Base-by-base conservation (phyloP, 2,329 filamentous ascomycete species). In the Zarea fungicola region DNA sequence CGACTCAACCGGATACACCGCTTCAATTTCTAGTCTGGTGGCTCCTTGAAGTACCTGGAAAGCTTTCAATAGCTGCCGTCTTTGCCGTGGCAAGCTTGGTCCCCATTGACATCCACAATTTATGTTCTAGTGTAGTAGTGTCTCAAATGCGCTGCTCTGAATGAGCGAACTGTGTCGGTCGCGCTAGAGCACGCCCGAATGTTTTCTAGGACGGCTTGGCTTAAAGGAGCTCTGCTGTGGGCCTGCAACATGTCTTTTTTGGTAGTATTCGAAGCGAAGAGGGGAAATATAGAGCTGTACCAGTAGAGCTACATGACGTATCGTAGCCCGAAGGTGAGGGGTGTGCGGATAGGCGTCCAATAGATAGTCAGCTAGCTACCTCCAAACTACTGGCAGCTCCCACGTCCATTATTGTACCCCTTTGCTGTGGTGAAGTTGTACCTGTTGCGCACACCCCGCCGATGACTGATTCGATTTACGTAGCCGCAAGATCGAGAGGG, bases 401-500 rank as follows among this genome's bases (percentile, higher is more conserved):
- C 31, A 5, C 21, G 6, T 8, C 28, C n/a, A 19, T n/a, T 14
- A 2, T 10, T 19, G 1, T n/a, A n/a, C n/a, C n/a, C n/a, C n/a
- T n/a, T n/a, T n/a, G n/a, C n/a, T n/a, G n/a, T n/a, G n/a, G n/a
- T n/a, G n/a, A n/a, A n/a, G n/a, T 26, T 39, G 18, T n/a, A 9
- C n/a, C 16, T 32, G 14, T n/a, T 22, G 21, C 34, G 11, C 16
- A 19, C 18, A 19, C 35, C 35, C 18, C 14, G 23, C 22, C 18
- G 31, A 28, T 14, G 32, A 32, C 43, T 43, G 25, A 39, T 31
- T 28, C 18, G 40, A 39, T 49, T 31, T 42, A 23, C 46, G 42
- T 49, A 45, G 34, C 42, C 26, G 25, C n/a, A 13, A 19, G 32
- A 42, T 41, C 39, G 42, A 22, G 42, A 52, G 54, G 45, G 49